Conservation (phyloP, 495 filamentous ascomycete genomes). For the Aspergillus panamensis region DNA sequence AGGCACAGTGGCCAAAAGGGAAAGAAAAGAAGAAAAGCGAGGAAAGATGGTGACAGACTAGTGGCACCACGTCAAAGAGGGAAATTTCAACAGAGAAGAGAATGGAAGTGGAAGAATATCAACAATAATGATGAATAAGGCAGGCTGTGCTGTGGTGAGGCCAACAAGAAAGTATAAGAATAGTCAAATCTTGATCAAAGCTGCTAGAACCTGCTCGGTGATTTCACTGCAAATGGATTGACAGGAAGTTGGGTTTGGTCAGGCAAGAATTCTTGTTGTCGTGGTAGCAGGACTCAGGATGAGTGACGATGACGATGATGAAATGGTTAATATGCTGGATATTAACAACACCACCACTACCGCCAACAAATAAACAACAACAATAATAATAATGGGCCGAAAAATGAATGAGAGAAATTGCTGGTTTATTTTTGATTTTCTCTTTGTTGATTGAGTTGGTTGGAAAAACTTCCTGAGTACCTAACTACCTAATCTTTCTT, state of each 20-base stretch:
- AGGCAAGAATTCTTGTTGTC: neutral
- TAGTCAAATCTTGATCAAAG: neutral
- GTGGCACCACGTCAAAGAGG: conserved; percentile 19
- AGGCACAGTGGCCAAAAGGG: neutral
- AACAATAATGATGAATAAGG: conserved; percentile 18
- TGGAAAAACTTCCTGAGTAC: too few relatives aligned
- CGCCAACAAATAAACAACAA: too few relatives aligned
- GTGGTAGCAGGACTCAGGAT: neutral
- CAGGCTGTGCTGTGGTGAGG: neutral
- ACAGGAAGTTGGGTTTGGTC: neutral
- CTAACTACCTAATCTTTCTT: too few relatives aligned
- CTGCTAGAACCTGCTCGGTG: conserved; percentile 18
- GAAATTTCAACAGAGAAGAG: neutral
- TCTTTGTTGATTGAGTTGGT: too few relatives aligned
- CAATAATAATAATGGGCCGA: neutral
- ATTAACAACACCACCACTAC: too few relatives aligned
- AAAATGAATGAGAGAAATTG: neutral
- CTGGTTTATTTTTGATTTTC: too few relatives aligned
- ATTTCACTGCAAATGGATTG: conserved; percentile 7
- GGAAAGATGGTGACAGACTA: conserved; percentile 9
- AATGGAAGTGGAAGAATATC: neutral
- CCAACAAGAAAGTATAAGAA: neutral
- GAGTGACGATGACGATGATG: too few relatives aligned
- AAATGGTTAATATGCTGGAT: too few relatives aligned
- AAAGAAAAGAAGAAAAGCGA: conserved; percentile 2